Evolutionary conservation across 2,329 filamentous ascomycete species (phyloP).

Genomic region (Cladosporium oxysporum): DNA sequence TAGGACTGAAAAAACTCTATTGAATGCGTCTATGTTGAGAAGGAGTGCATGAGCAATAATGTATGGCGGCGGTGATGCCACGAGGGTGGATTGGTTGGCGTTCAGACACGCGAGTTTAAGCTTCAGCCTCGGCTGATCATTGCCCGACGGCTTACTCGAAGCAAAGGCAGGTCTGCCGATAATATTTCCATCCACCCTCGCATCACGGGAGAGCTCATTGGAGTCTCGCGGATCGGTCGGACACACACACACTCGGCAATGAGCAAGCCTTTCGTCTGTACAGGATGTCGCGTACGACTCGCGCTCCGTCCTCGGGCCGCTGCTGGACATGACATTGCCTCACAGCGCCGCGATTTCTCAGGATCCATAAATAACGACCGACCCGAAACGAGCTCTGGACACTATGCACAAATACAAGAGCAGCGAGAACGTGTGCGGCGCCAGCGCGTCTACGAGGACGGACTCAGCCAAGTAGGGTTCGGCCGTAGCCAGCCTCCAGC

Average conservation of each 20-base stretch:
- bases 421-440: constrained; percentile 1
- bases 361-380: not conserved
- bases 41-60: not conserved
- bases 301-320: constrained; percentile 4
- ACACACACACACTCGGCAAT: not conserved
- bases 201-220: not conserved
- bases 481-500: not conserved
- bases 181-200: not conserved
- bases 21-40: not conserved
- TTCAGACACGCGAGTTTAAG: constrained; percentile 15
- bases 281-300: constrained; percentile 22
- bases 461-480: not conserved
- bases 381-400: not conserved
- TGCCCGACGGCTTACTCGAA: not conserved
- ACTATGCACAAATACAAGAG: not conserved
- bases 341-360: constrained; percentile 3
- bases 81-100: not conserved
- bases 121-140: constrained; percentile 6
- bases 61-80: not conserved
- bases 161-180: not conserved
- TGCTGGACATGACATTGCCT: not conserved
- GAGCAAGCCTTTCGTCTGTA: constrained; percentile 22
- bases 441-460: not conserved
- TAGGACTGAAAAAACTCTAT: not conserved
- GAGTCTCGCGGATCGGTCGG: not conserved